A percentile compares a stretch with the other conserved stretches of the same genome.
phyloP scores from a whole-genome alignment of 495 filamentous ascomycete species.

The Penicillium angulare region DNA sequence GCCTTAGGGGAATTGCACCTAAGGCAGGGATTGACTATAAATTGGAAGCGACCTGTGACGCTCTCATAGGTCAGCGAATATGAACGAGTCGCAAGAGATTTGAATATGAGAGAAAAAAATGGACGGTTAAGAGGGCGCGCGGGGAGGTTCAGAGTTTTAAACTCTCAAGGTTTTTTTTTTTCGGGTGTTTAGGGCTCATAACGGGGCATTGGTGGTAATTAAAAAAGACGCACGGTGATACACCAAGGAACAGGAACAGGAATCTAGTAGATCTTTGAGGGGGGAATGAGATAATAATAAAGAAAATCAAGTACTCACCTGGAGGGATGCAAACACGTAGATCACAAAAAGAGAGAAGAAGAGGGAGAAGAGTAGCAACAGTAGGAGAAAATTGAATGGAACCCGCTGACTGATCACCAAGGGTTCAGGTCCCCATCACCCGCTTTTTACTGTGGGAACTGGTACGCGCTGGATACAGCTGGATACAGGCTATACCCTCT shows the following conservation, averaged over 20 bases:
- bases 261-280: background rate
- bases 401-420: background rate
- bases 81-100: background rate
- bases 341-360: background rate
- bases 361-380: background rate
- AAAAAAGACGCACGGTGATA: slow-evolving; percentile 18
- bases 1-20: slow-evolving; percentile 64
- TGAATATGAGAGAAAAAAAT: slow-evolving; percentile 26
- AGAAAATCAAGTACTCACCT: slow-evolving; percentile 14
- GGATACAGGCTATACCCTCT: too few species aligned
- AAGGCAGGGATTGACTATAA: slow-evolving; percentile 47
- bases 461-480: too few species aligned
- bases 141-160: slow-evolving; percentile 19
- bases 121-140: slow-evolving; percentile 11
- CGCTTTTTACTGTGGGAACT: too few species aligned
- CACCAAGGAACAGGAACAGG: background rate
- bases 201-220: background rate
- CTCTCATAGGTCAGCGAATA: background rate
- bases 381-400: background rate
- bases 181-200: slow-evolving; percentile 20
- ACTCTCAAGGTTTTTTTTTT: slow-evolving; percentile 12
- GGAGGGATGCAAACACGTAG: background rate
- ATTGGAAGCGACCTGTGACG: slow-evolving; percentile 4
- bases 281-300: background rate
- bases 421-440: too few species aligned